Base-by-base conservation (phyloP, 2,329 filamentous ascomycete genomes). In the Kalmusia sp. region DNA sequence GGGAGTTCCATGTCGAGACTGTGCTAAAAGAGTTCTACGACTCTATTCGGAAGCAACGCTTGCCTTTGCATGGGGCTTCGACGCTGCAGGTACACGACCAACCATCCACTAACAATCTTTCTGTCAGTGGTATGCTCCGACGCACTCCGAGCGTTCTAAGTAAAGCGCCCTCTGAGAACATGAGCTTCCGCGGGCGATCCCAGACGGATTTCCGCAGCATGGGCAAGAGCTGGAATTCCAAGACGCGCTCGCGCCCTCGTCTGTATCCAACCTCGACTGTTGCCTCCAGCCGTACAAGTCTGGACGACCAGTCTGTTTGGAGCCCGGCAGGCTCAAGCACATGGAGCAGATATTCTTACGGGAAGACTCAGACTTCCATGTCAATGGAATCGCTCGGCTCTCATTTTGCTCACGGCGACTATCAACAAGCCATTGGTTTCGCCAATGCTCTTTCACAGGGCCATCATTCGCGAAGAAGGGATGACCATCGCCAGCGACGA, bases 341-440 rank as follows among this genome's bases (percentile, higher is more conserved):
- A 0, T 97, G 93, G 92, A 97, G 93, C 77, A 93, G 91, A 66
- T 91, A 95, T 68, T 98, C 93, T 0, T 82, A 96, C 55, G 92
- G 93, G 27, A 92, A 96, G 70, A 96, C 92, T 0, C 87, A 96
- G 57, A 92, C 92, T 0, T 93, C 92, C 3, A 90, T 95, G 80
- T 97, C 93, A 4, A 90, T 97, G 66, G 92, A 96, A 70, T 96
- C 93, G 1, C 87, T 98, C 63, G 89, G 87, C 17, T 92, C 91
- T 1, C 84, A 87, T 28, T 88, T 88, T 72, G 87, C 86, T 4
- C 84, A 87, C 40, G 87, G 86, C 35, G 92, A 96, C 65, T 97
- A 93, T 73, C 92, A 97, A 75, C 93, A 96, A 75, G 96, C 92
- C 0, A 96, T 99, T 69, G 95, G 95, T 0, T 99, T 99, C 69